Evolutionary conservation across 2,329 filamentous ascomycete species (phyloP), one percentile per base, ranked within the genome.

Genomic region (Exutisphaerella laricina): DNA sequence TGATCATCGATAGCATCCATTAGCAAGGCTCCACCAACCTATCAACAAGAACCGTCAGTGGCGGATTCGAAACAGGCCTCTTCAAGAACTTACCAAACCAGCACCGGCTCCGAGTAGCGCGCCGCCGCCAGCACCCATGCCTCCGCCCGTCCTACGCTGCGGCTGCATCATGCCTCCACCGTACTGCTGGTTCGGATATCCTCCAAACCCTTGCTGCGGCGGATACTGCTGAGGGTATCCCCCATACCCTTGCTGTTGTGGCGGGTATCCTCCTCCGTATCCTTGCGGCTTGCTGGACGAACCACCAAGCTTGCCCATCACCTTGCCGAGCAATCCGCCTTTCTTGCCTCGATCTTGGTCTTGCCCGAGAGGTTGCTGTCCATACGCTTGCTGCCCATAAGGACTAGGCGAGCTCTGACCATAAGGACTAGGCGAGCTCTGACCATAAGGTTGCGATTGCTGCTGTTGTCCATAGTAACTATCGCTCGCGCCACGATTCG

Each of bases 61-160:
- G n/a, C n/a, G n/a, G n/a, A n/a, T n/a, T n/a, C n/a, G n/a, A n/a
- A n/a, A n/a, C n/a, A n/a, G n/a, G n/a, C n/a, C n/a, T n/a, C n/a
- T n/a, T 26, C 12, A 26, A 26, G 12, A 6, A 26, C 23, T 26
- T 13, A 95, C 57, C 60, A 95, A 59, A 64, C 88, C 88, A 50
- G 84, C 88, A 54, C 88, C 88, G 3, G 86, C 65, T 68, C 88
- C 88, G 31, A 94, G 69, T 16, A 85, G 85, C 6, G 82, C 79
- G 39, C 82, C 87, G 35, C 85, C 87, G 1, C 74, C 78, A 46
- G 77, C 73, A n/a, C 86, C 85, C 67, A 90, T 70, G 2, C 74
- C 74, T 2, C 55, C 54, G 4, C 72, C 68, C 17, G 52, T 52
- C 40, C 66, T 67, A 56, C 70, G 72, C 46, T 68, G 72, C 44